Base-by-base conservation (phyloP, 495 filamentous ascomycete genomes). In the Penicillium mononematosum region DNA sequence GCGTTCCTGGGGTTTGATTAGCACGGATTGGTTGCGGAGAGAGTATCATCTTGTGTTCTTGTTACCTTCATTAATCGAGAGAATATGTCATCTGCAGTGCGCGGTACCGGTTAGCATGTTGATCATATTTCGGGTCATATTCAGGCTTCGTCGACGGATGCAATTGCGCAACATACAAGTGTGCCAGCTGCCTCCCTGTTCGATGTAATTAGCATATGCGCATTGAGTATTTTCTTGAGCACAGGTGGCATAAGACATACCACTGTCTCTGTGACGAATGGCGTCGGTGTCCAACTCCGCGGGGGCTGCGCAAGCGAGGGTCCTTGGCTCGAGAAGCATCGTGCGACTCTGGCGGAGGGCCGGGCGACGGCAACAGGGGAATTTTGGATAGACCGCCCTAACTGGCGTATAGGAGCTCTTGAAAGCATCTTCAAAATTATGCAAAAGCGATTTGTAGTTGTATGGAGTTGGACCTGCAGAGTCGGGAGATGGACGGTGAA, bases 101-200 rank as follows among this genome's bases (percentile, higher is more conserved):
- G 61, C 54, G 64, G 52, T 41, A 67, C 50, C 53, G 48, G 58
- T 66, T 41, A 54, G 57, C 14, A 20, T 11, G 38, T 9, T 53
- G 45, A 54, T 48, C 42, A 53, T 48, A 38, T 67, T 38, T 38
- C 29, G 11, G 45, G 54, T 45, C 31, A 43, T 36, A 38, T 49
- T 3, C 36, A 22, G 20, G 27, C 12, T 24, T 45, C 22, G 29
- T 45, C 19, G 27, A 17, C 39, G n/a, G 12, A 47, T 49, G 20
- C 16, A 20, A 58, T 44, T 45, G 43, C 7, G 25, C 44, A 55
- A 78, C 85, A 59, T 83, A 92, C 90, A 91, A 65, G 90, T 95
- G 65, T 90, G 87, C 88, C 89, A 96, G 62, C 92, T 92, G 62
- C 90, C 91, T 70, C 88, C 84, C 91, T 95, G 65, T 56, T 60